phyloP scores from a whole-genome alignment of 2,329 filamentous ascomycete species.

The Triangularia verruculosa region DNA sequence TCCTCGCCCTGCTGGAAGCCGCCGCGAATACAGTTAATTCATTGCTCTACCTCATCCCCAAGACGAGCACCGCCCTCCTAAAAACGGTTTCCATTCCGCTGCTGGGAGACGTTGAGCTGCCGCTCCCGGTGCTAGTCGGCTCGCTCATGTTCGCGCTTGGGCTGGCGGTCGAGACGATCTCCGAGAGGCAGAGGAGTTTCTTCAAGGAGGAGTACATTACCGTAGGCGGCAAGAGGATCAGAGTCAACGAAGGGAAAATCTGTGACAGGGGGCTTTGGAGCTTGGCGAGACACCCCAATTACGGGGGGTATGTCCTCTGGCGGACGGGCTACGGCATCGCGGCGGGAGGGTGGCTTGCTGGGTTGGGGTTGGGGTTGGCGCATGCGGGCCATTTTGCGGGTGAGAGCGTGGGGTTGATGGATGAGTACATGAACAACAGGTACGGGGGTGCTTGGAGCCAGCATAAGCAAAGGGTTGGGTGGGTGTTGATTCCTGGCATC shows the following conservation, averaged over 20 bases:
- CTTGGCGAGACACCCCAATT: constrained; percentile 42
- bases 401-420: constrained; percentile 34
- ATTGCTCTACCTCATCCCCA: constrained; percentile 49
- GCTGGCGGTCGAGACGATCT: constrained; percentile 50
- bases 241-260: constrained; percentile 37
- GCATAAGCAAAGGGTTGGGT: constrained; percentile 39
- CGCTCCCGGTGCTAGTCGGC: constrained; percentile 39
- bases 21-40: constrained; percentile 53
- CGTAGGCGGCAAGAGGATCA: neutral
- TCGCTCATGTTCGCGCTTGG: constrained; percentile 48
- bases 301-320: constrained; percentile 39
- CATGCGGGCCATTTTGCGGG: constrained; percentile 34
- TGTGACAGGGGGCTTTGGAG: constrained; percentile 39
- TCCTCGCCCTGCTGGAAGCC: constrained; percentile 51
- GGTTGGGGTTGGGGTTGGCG: constrained; percentile 29
- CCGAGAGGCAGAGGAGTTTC: constrained; percentile 53
- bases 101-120: constrained; percentile 14
- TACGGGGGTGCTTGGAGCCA: constrained; percentile 40
- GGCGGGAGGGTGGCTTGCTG: constrained; percentile 37
- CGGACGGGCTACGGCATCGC: constrained; percentile 35
- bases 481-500: constrained; percentile 37
- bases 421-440: constrained; percentile 37
- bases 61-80: constrained; percentile 41
- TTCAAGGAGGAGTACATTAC: constrained; percentile 37
- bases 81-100: constrained; percentile 23